Evolutionary conservation across 495 filamentous ascomycete species (phyloP).

Genomic region (Filosporella fistucella): DNA sequence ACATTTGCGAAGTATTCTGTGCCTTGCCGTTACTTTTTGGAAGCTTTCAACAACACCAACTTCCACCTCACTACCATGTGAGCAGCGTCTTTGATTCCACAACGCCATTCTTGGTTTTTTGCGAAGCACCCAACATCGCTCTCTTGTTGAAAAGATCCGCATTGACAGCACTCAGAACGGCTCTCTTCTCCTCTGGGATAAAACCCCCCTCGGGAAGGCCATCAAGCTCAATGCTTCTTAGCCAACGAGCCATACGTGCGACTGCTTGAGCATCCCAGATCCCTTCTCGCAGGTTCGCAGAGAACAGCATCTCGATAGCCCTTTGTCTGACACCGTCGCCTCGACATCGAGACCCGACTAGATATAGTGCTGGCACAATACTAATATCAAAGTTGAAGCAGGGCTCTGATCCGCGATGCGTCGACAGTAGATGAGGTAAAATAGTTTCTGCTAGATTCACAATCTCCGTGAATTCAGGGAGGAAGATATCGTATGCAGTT

Average conservation of each 20-base stretch:
- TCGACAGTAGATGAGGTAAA: background rate
- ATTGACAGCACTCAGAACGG: background rate
- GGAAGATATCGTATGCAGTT: conserved; percentile 9
- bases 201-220: conserved; percentile 1
- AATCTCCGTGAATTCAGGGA: conserved; percentile 6
- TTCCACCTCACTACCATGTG: too few species aligned
- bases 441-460: background rate
- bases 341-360: conserved; percentile 4
- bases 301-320: conserved; percentile 3
- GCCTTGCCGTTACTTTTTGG: too few species aligned
- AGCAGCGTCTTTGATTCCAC: background rate
- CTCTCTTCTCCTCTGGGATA: conserved; percentile 5
- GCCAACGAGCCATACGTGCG: background rate
- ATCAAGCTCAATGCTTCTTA: conserved; percentile 3
- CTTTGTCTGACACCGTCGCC: background rate
- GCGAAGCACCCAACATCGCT: background rate
- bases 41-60: too few species aligned
- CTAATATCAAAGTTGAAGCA: conserved; percentile 29
- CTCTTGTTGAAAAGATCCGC: conserved; percentile 1
- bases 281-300: conserved; percentile 32
- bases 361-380: conserved; percentile 31
- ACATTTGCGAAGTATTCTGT: too few species aligned
- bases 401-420: background rate
- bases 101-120: background rate
- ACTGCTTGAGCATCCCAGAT: conserved; percentile 29